Evolutionary conservation across 768 basidiomycete species (phyloP).

Genomic region (Chalciporus sphaerocephalus): DNA sequence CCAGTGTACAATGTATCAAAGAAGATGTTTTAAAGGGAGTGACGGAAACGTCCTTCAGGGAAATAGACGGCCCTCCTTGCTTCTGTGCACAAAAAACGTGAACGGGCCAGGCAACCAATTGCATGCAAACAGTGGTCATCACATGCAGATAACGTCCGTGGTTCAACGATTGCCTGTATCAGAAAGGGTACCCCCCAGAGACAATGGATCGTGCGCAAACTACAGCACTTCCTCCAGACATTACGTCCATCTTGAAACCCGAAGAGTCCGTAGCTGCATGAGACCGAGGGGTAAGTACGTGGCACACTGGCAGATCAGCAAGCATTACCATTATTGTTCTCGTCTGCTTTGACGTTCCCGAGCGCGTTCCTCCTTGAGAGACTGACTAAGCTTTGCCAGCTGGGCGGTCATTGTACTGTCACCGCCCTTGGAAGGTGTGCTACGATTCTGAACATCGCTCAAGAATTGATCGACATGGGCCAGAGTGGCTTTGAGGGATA

Average conservation of each 20-base stretch:
- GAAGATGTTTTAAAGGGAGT: too few relatives aligned
- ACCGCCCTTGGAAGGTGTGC: slow-evolving; percentile 44
- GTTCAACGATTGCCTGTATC: too few relatives aligned
- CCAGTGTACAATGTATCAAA: too few relatives aligned
- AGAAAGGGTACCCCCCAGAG: too few relatives aligned
- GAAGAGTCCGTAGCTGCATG: not conserved
- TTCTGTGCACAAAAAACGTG: too few relatives aligned
- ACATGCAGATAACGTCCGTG: too few relatives aligned
- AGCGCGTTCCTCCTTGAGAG: slow-evolving; percentile 46
- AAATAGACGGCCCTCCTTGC: too few relatives aligned
- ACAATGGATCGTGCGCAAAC: too few relatives aligned
- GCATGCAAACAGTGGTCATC: too few relatives aligned
- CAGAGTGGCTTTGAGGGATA: slow-evolving; percentile 41
- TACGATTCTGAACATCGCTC: slow-evolving; percentile 45
- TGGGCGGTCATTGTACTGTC: slow-evolving; percentile 57
- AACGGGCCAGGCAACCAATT: too few relatives aligned
- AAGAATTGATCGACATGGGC: slow-evolving; percentile 44
- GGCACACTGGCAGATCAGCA: not conserved
- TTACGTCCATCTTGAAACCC: not conserved
- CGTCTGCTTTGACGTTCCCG: slow-evolving; percentile 17
- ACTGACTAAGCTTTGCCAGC: slow-evolving; percentile 51
- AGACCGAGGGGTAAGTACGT: not conserved
- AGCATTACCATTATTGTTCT: slow-evolving; percentile 4
- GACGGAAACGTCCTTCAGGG: too few relatives aligned
- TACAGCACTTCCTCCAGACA: too few relatives aligned